A percentile compares a stretch with the other conserved stretches of the same genome.
These are phyloP conservation scores for Dryadomyces quercivorus DNA, from an alignment of 2,329 filamentous ascomycete genomes.

Conservation along the genomic window DNA sequence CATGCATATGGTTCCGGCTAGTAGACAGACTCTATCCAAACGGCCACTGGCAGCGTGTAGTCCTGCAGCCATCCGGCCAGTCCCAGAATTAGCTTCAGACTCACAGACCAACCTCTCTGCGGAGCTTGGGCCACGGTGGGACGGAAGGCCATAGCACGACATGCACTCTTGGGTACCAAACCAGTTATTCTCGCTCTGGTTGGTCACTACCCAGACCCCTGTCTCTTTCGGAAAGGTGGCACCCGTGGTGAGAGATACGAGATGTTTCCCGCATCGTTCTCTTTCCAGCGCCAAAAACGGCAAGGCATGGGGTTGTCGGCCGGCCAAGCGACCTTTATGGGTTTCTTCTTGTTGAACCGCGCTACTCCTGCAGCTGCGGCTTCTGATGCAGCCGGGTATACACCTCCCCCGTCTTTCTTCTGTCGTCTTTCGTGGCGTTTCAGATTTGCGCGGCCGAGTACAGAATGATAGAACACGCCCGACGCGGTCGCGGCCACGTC, in stretches of 20 bases:
- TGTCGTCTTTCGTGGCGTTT: slow-evolving; percentile 3
- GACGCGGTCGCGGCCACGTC: slow-evolving; percentile 7
- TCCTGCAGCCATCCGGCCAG: slow-evolving; percentile 8
- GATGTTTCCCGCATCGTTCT: not conserved
- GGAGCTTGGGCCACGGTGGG: not conserved
- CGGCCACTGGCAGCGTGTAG: slow-evolving; percentile 8
- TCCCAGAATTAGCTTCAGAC: slow-evolving; percentile 4
- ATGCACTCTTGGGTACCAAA: not conserved
- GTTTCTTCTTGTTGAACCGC: not conserved
- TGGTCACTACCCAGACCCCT: not conserved
- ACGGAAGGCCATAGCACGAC: not conserved
- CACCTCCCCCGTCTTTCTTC: not conserved
- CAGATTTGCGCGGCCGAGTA: slow-evolving; percentile 2
- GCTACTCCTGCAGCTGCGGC: not conserved
- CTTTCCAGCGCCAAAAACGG: slow-evolving; percentile 1
- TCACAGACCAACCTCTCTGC: not conserved
- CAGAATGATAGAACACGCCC: slow-evolving; percentile 1
- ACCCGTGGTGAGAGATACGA: not conserved
- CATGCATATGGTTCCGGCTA: not conserved
- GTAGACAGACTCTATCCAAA: not conserved
- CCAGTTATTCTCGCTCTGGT: not conserved
- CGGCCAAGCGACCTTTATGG: not conserved
- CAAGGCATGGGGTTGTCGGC: not conserved
- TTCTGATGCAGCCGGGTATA: not conserved
- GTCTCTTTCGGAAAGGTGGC: not conserved